Conservation (phyloP, 2,329 filamentous ascomycete species). For the Calonectria henricotiae region DNA sequence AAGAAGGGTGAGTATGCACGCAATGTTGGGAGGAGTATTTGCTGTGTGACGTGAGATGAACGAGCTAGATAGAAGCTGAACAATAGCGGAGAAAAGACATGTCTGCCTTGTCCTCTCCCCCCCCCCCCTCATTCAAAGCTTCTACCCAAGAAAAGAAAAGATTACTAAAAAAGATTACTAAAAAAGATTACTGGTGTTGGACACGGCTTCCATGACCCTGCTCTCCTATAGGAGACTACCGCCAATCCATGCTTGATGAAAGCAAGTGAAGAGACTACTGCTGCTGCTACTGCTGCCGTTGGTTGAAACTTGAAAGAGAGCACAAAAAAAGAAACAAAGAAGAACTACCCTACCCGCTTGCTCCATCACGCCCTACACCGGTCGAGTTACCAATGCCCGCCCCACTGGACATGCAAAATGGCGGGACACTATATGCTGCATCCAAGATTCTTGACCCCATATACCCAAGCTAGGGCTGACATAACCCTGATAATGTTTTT, state of each 20-base stretch:
- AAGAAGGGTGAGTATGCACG: too few species aligned
- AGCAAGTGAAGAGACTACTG: not conserved
- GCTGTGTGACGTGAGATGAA: too few species aligned
- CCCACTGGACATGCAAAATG: not conserved
- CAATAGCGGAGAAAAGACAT: not conserved
- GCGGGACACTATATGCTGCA: not conserved
- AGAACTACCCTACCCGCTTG: constrained; percentile 3
- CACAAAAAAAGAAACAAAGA: not conserved
- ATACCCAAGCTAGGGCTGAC: not conserved
- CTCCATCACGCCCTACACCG: constrained; percentile 13
- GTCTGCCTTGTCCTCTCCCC: too few species aligned
- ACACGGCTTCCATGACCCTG: not conserved
- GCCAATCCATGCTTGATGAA: not conserved
- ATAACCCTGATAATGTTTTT: not conserved
- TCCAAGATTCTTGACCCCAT: not conserved
- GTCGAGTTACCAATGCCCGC: not conserved
- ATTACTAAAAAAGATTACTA: not conserved
- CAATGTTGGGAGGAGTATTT: too few species aligned
- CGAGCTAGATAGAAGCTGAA: too few species aligned
- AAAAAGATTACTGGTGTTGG: not conserved
- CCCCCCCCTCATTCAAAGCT: not conserved
- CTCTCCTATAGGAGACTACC: not conserved
- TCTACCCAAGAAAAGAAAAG: not conserved
- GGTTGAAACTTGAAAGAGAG: not conserved
- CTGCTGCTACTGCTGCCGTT: not conserved